Conservation (phyloP, 768 basidiomycete genomes). For the Mycena olivaceomarginata region DNA sequence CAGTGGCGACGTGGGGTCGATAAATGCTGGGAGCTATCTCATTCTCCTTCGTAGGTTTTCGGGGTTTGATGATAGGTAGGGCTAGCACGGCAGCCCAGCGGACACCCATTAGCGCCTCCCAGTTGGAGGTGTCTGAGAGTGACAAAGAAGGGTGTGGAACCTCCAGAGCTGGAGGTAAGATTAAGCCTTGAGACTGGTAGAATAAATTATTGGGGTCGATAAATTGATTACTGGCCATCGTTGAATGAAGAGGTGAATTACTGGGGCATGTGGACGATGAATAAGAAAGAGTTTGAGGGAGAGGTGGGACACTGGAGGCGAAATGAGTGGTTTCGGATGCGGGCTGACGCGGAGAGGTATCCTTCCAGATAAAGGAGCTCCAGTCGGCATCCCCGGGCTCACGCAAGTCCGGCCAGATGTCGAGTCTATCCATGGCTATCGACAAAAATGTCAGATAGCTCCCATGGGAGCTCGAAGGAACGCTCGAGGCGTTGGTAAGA, state of each 20-base stretch:
- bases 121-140: background rate
- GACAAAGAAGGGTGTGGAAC: background rate
- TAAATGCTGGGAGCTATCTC: background rate
- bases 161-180: background rate
- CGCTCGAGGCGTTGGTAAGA: background rate
- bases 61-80: background rate
- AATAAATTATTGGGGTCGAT: too few relatives aligned
- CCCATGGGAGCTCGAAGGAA: conserved; percentile 19
- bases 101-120: background rate
- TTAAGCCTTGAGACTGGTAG: too few relatives aligned
- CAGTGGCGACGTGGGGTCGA: conserved; percentile 32
- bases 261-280: too few relatives aligned
- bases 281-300: background rate
- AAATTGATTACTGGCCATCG: too few relatives aligned
- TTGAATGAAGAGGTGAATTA: too few relatives aligned
- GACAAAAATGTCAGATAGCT: background rate
- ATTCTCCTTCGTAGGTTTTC: conserved; percentile 10
- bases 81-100: background rate
- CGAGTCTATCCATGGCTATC: conserved; percentile 17
- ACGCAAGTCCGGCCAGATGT: background rate
- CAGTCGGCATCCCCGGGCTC: conserved; percentile 13
- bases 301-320: background rate
- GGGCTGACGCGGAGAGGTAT: conserved; percentile 4
- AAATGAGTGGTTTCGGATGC: background rate
- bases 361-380: conserved; percentile 16